Conservation (phyloP, 371 early-diverging fungal species). For the Chytridiales sp. region DNA sequence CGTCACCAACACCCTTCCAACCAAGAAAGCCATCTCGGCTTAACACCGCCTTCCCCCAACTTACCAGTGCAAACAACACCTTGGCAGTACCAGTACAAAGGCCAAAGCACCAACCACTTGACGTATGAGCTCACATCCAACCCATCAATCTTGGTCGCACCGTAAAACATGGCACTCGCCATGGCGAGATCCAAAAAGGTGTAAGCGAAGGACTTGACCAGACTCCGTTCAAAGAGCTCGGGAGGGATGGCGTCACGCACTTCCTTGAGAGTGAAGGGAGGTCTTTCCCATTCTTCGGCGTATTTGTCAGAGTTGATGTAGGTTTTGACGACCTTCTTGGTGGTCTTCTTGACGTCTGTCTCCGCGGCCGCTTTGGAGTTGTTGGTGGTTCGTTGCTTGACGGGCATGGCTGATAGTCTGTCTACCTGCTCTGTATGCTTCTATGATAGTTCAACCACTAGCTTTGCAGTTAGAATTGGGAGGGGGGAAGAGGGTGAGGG, state of each 20-base stretch:
- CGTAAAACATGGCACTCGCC: conserved; percentile 57
- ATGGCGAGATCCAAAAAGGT: conserved; percentile 67
- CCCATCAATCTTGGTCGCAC: conserved; percentile 67
- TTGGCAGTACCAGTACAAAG: conserved; percentile 73
- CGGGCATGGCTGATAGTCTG: too few relatives aligned
- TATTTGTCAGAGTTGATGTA: conserved; percentile 9
- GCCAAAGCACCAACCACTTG: conserved; percentile 58
- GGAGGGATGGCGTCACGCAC: conserved; percentile 81
- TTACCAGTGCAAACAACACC: conserved; percentile 79
- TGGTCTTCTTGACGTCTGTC: too few relatives aligned
- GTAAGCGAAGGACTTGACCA: conserved; percentile 68
- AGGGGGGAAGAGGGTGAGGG: too few relatives aligned
- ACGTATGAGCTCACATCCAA: conserved; percentile 4
- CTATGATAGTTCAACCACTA: too few relatives aligned
- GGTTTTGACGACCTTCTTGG: too few relatives aligned
- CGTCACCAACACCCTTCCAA: too few relatives aligned
- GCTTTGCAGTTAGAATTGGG: too few relatives aligned
- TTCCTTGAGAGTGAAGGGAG: conserved; percentile 76
- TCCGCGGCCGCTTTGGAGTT: too few relatives aligned
- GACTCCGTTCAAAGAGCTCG: conserved; percentile 80
- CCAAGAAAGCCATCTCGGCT: too few relatives aligned
- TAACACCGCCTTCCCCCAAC: too few relatives aligned
- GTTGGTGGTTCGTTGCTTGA: too few relatives aligned
- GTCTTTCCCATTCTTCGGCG: conserved; percentile 26
- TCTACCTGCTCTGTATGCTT: too few relatives aligned